Conservation (phyloP, 2,329 filamentous ascomycete genomes). For the Microdochium nivale region DNA sequence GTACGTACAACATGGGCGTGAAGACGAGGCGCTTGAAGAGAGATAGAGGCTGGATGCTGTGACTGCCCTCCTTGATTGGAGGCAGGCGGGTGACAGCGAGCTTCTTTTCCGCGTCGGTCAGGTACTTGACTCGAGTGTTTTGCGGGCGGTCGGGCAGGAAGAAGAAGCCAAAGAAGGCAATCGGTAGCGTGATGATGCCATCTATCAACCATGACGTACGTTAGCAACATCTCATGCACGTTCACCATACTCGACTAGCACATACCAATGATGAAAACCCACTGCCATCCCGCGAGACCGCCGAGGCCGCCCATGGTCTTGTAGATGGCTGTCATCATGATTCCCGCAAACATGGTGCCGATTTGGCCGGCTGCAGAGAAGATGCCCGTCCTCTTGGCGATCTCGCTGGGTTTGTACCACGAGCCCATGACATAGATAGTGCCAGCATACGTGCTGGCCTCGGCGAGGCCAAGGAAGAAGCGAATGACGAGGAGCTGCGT, state of each 20-base stretch:
- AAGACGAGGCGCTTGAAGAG: slow-evolving; percentile 18
- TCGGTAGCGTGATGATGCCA: slow-evolving; percentile 45
- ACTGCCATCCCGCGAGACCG: slow-evolving; percentile 47
- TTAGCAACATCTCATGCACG: background rate
- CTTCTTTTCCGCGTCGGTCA: slow-evolving; percentile 17
- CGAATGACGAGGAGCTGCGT: slow-evolving; percentile 51
- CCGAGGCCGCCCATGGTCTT: slow-evolving; percentile 32
- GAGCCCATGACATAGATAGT: slow-evolving; percentile 51
- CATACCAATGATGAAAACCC: slow-evolving; percentile 32
- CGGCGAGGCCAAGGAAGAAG: slow-evolving; percentile 45
- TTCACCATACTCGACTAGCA: no score
- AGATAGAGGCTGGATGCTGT: slow-evolving; percentile 20
- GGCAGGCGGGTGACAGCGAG: slow-evolving; percentile 19
- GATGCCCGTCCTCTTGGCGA: slow-evolving; percentile 52
- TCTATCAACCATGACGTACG: slow-evolving; percentile 23
- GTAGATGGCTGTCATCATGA: slow-evolving; percentile 48
- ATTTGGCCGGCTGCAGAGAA: slow-evolving; percentile 52
- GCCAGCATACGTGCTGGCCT: slow-evolving; percentile 48
- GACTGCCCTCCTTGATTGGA: slow-evolving; percentile 19
- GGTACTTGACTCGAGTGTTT: slow-evolving; percentile 36
- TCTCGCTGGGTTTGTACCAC: slow-evolving; percentile 53
- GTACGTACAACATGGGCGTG: slow-evolving; percentile 19
- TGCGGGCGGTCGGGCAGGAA: slow-evolving; percentile 44
- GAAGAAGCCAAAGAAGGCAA: slow-evolving; percentile 45
- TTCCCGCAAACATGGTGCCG: slow-evolving; percentile 53